A percentile compares a stretch with the other conserved stretches of the same genome.
Conservation (phyloP, 192 early-diverging fungal species). For the Umbelopsis isabellina region DNA sequence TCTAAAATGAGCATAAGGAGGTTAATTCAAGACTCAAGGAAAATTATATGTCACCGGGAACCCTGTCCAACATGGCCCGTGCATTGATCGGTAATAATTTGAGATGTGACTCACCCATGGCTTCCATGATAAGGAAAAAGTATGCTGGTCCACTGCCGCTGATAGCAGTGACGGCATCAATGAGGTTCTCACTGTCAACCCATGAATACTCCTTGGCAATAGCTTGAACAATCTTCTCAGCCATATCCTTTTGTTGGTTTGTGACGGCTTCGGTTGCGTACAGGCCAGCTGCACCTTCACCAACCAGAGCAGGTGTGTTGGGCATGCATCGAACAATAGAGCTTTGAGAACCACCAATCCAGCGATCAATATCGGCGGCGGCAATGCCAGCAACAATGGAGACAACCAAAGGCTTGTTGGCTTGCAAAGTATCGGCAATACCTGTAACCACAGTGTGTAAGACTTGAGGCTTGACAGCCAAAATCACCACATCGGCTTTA, state of each 20-base stretch:
- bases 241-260: constrained; percentile 60
- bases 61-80: constrained; percentile 3
- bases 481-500: constrained; percentile 76
- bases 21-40: not conserved
- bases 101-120: constrained; percentile 56
- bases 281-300: constrained; percentile 86
- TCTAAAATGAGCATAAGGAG: constrained; percentile 45
- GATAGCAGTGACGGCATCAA: constrained; percentile 90
- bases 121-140: constrained; percentile 92
- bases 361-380: constrained; percentile 71
- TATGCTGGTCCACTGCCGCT: constrained; percentile 95
- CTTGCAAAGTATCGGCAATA: constrained; percentile 47
- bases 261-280: constrained; percentile 69
- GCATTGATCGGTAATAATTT: constrained; percentile 6
- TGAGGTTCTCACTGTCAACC: constrained; percentile 73
- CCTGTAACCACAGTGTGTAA: constrained; percentile 65
- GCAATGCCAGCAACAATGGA: constrained; percentile 92
- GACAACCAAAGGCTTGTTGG: constrained; percentile 70
- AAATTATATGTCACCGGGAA: no score
- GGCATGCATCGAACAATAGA: constrained; percentile 89
- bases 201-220: constrained; percentile 84
- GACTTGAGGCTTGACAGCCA: constrained; percentile 94
- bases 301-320: constrained; percentile 91
- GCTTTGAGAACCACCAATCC: constrained; percentile 53
- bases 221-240: constrained; percentile 70